phyloP scores from a whole-genome alignment of 2,329 filamentous ascomycete species.

The Aspergillus awamori region DNA sequence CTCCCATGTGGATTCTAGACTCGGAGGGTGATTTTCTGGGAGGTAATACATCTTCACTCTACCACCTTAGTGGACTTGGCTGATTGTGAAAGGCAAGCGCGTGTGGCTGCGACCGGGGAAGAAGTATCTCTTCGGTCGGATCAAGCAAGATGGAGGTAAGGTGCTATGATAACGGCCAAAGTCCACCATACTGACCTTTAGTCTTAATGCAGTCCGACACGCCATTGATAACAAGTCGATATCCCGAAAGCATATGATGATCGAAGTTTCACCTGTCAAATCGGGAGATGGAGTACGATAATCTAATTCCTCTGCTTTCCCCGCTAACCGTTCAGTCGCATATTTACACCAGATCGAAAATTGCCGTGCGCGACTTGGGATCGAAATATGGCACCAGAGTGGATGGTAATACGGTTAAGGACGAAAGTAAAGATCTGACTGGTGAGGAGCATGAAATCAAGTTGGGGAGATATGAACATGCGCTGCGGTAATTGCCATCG shows the following conservation, averaged over 20 bases:
- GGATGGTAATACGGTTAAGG: slow-evolving; percentile 71
- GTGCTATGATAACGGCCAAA: neutral
- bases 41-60: slow-evolving; percentile 47
- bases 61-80: neutral
- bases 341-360: slow-evolving; percentile 65
- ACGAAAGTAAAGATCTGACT: slow-evolving; percentile 60
- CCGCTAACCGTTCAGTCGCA: slow-evolving; percentile 54
- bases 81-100: slow-evolving; percentile 59
- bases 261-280: slow-evolving; percentile 68
- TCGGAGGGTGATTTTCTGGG: slow-evolving; percentile 53
- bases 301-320: neutral
- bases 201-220: slow-evolving; percentile 59
- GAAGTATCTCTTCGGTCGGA: slow-evolving; percentile 82
- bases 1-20: slow-evolving; percentile 66
- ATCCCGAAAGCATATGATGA: slow-evolving; percentile 83
- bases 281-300: slow-evolving; percentile 66
- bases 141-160: slow-evolving; percentile 63
- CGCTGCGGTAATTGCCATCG: slow-evolving; percentile 43
- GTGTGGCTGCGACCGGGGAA: slow-evolving; percentile 87
- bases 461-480: slow-evolving; percentile 69
- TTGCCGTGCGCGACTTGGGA: slow-evolving; percentile 76
- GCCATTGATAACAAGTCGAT: slow-evolving; percentile 79
- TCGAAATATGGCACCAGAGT: slow-evolving; percentile 83
- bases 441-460: slow-evolving; percentile 65
- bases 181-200: neutral